Evolutionary conservation across 257 asterid species (phyloP).

Genomic region (Salvia rosmarinus): DNA sequence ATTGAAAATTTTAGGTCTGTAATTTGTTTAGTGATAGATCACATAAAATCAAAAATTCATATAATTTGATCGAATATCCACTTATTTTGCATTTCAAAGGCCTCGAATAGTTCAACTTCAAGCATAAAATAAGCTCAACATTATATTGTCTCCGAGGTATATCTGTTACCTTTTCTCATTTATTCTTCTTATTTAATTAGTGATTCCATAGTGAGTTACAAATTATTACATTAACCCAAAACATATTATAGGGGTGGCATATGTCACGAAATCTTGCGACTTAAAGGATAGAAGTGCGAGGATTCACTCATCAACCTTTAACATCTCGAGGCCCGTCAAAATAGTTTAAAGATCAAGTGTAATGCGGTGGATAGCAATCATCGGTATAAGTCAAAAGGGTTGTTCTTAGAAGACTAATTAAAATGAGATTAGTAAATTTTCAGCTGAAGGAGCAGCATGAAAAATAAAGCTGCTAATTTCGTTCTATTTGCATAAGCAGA

Average conservation of each 20-base stretch:
- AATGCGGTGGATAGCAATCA: conserved; percentile 18
- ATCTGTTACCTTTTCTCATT: too few species aligned
- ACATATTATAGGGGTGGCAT: not conserved
- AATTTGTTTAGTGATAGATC: conserved; percentile 7
- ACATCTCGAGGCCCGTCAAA: conserved; percentile 28
- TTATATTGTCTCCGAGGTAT: not conserved
- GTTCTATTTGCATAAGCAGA: too few species aligned
- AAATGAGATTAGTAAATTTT: not conserved
- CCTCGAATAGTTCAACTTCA: conserved; percentile 21
- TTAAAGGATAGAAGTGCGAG: conserved; percentile 13
- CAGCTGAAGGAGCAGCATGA: not conserved
- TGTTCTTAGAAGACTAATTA: conserved; percentile 4
- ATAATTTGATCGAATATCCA: not conserved
- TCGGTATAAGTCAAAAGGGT: not conserved
- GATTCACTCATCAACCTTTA: conserved; percentile 11
- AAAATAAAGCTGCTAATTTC: too few species aligned
- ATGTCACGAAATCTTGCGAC: conserved; percentile 1
- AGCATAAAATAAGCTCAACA: conserved; percentile 26
- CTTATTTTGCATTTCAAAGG: conserved; percentile 10
- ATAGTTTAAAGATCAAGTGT: not conserved
- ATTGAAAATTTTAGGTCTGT: conserved; percentile 3
- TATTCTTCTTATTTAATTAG: conserved; percentile 18
- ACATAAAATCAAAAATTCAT: conserved; percentile 16
- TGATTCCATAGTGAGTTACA: conserved; percentile 10
- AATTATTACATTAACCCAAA: not conserved